Evolutionary conservation across 129 eudicot genomes (phyloP).

Genomic region (Cynara cardunculus): DNA sequence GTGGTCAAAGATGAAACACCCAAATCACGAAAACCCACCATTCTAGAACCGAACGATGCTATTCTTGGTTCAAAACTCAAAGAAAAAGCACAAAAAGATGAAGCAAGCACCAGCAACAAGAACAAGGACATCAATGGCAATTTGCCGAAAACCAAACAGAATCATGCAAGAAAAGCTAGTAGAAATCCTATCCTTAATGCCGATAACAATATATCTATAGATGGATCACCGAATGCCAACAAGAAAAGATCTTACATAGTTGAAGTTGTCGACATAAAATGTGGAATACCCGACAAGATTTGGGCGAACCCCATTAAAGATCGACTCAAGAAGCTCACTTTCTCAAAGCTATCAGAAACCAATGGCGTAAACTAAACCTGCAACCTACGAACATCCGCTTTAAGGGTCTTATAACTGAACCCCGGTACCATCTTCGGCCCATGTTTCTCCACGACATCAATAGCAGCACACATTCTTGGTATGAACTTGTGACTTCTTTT

Average conservation of each 20-base stretch:
- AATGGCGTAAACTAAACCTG: constrained; percentile 33
- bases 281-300: constrained; percentile 47
- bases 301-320: constrained; percentile 38
- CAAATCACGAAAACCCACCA: constrained; percentile 14
- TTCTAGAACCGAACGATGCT: constrained; percentile 1
- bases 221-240: constrained; percentile 41
- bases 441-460: constrained; percentile 47
- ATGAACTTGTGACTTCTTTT: constrained; percentile 42
- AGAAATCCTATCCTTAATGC: neutral
- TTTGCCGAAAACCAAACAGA: constrained; percentile 27
- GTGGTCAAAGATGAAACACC: constrained; percentile 15
- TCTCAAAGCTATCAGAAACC: constrained; percentile 56
- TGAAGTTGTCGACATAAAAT: constrained; percentile 59
- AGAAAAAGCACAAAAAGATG: constrained; percentile 30
- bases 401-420: constrained; percentile 49
- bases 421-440: constrained; percentile 43
- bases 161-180: constrained; percentile 24
- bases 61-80: constrained; percentile 20
- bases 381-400: constrained; percentile 33
- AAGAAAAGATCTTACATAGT: constrained; percentile 38
- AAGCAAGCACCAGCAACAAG: constrained; percentile 40
- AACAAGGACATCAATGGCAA: constrained; percentile 11
- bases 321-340: constrained; percentile 54
- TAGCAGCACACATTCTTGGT: constrained; percentile 64
- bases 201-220: neutral